Evolutionary conservation across 140 eudicot species (phyloP).

Genomic region (Stevia rebaudiana): DNA sequence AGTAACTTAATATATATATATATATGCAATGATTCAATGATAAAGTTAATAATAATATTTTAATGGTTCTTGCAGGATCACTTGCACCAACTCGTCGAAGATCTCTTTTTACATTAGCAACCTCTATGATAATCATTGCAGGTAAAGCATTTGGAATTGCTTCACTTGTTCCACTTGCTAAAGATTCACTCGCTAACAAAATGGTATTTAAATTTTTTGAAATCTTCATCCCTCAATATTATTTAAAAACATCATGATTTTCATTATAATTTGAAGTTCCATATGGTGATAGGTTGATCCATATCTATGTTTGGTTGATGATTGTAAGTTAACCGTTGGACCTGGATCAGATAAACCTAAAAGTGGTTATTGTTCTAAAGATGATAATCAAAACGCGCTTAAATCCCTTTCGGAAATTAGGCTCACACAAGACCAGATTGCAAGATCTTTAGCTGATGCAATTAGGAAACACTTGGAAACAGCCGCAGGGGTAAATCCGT

Average conservation of each 20-base stretch:
- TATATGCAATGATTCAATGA: no score
- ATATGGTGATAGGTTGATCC: constrained; percentile 62
- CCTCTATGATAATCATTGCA: constrained; percentile 61
- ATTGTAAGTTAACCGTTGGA: constrained; percentile 50
- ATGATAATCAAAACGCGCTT: constrained; percentile 62
- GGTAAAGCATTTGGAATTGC: constrained; percentile 56
- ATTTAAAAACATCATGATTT: background rate
- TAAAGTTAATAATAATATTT: background rate
- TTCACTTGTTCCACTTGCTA: constrained; percentile 56
- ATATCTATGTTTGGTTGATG: constrained; percentile 64
- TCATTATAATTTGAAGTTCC: background rate
- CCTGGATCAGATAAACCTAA: constrained; percentile 21
- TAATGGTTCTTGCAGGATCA: constrained; percentile 40
- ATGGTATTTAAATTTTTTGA: constrained; percentile 36
- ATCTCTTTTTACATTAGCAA: constrained; percentile 71
- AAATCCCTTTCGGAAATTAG: constrained; percentile 48
- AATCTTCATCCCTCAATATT: background rate
- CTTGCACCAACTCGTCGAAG: constrained; percentile 63
- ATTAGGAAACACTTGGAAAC: constrained; percentile 47
- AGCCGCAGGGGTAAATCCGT: constrained; percentile 37
- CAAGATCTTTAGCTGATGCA: constrained; percentile 54
- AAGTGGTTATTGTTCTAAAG: constrained; percentile 55
- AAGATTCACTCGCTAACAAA: constrained; percentile 43
- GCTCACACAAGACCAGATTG: constrained; percentile 44
- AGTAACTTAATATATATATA: no score